phyloP scores from a whole-genome alignment of 345 rosid species.

The Carallia pectinifolia region DNA sequence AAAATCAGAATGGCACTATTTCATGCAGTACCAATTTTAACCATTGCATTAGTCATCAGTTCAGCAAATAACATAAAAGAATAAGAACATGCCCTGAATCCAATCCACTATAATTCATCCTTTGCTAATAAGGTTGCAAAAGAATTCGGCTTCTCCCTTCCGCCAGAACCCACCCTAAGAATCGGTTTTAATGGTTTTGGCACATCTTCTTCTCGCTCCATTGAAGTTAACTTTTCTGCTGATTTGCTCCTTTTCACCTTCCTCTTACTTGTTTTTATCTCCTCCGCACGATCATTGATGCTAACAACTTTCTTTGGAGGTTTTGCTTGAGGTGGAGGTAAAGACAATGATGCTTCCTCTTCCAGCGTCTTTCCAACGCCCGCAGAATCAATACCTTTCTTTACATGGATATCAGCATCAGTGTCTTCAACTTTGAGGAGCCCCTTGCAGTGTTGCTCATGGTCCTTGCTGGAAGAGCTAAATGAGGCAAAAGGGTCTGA shows the following conservation, averaged over 20 bases:
- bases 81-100: neutral
- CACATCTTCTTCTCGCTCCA: constrained; percentile 29
- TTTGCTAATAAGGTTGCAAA: neutral
- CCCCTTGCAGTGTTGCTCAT: neutral
- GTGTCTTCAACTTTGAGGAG: constrained; percentile 2
- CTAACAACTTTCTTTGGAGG: constrained; percentile 50
- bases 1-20: no score
- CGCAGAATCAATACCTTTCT: neutral
- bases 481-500: neutral
- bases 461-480: neutral
- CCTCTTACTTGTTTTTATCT: constrained; percentile 31
- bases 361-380: neutral
- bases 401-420: neutral
- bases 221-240: constrained; percentile 21
- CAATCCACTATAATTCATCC: neutral
- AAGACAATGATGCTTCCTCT: constrained; percentile 17
- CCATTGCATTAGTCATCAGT: neutral
- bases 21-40: no score
- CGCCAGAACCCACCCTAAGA: constrained; percentile 41
- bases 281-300: constrained; percentile 48
- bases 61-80: neutral
- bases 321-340: constrained; percentile 17
- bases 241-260: constrained; percentile 28
- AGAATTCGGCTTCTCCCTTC: constrained; percentile 15
- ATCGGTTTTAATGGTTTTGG: constrained; percentile 48